Conservation (phyloP, 1,284 basidiomycete genomes). For the Trametes pubescens region DNA sequence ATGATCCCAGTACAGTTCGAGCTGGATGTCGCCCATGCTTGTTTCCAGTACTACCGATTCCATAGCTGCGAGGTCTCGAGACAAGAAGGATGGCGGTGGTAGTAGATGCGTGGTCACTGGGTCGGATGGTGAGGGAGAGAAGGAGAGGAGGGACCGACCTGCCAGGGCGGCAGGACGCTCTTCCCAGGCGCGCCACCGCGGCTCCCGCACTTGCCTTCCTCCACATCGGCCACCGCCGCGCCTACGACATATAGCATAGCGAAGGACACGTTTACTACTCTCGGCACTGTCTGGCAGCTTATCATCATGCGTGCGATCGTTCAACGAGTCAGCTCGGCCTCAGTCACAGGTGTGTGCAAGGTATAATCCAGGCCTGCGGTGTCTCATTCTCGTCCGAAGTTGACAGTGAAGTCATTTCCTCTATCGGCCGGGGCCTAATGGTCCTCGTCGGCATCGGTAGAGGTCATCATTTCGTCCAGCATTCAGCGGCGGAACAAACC, state of each 20-base stretch:
- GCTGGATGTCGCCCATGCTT: conserved; percentile 84
- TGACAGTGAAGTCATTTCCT: conserved; percentile 75
- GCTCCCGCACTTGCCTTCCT: conserved; percentile 16
- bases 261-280: background rate
- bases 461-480: conserved; percentile 54
- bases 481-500: conserved; percentile 24
- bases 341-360: conserved; percentile 65
- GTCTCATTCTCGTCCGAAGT: conserved; percentile 52
- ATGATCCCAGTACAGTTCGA: conserved; percentile 93
- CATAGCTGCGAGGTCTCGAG: conserved; percentile 35
- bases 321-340: conserved; percentile 79
- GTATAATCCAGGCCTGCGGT: background rate
- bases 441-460: conserved; percentile 87
- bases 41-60: conserved; percentile 85
- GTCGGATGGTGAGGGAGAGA: conserved; percentile 25
- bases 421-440: conserved; percentile 85
- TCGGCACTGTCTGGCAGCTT: background rate
- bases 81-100: conserved; percentile 18
- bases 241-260: background rate
- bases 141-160: conserved; percentile 18
- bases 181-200: conserved; percentile 23
- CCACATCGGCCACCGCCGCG: conserved; percentile 11
- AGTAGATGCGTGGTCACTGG: conserved; percentile 30
- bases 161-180: conserved; percentile 4
- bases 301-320: conserved; percentile 77